Base-by-base conservation (phyloP, 2,329 filamentous ascomycete species). In the Xylaria sp. region DNA sequence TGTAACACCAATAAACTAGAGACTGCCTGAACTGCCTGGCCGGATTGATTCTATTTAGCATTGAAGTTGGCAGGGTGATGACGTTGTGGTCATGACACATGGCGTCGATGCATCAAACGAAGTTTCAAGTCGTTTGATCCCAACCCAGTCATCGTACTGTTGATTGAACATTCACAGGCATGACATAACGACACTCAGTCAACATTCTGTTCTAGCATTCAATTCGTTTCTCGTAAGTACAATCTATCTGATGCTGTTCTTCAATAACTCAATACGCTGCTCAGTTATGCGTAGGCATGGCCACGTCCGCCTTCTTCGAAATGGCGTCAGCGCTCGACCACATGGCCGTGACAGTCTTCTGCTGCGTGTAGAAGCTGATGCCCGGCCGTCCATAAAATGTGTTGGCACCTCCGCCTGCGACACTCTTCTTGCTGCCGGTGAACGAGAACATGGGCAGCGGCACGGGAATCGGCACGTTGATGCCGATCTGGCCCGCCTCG, bases 331-430 rank as follows among this genome's bases (percentile, higher is more conserved):
- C 86, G 57, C 83, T 86, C 68, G 86, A 85, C 94, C 94, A 99
- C 71, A 95, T 76, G 63, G 91, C 88, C 48, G 94, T 99, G 44
- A 99, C 94, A 2, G 94, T 99, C 89, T 99, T 97, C 70, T 90
- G 84, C 77, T 97, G 94, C 2, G 94, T 99, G 75, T 96, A 97
- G 72, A 99, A 99, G 70, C 90, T 87, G 71, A 99, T 76, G 20
- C 93, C 94, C 0, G 92, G 91, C 74, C 90, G 89, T 63, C 94
- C 94, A 75, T 99, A 99, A 72, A 99, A 97, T 16, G 92, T 96
- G 76, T 85, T 96, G 37, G 90, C 89, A 57, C 94, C 93, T 48
- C 92, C 92, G 50, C 93, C 94, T 0, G 94, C 94, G 52, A 97
- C 81, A 68, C 87, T 91, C 82, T 89, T 92, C 87, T 99, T 93